Evolutionary conservation across 208 protist species (phyloP).

Genomic region (Crithidia bombi): DNA sequence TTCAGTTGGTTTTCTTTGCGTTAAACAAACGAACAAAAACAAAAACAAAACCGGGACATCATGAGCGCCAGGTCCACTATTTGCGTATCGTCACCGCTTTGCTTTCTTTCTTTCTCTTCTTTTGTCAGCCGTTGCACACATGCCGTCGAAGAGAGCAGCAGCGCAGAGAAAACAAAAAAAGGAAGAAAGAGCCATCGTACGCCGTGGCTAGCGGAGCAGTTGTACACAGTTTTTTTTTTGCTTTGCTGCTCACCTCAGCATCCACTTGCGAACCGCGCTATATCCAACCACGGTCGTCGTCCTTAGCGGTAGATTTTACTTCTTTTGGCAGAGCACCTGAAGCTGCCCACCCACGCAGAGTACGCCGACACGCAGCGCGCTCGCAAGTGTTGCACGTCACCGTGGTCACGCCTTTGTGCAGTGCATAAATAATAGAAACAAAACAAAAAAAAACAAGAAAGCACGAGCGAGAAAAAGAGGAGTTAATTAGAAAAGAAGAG

Average conservation of each 20-base stretch:
- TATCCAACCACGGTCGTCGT: too few species aligned
- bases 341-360: background rate
- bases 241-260: background rate
- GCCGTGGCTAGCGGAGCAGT: background rate
- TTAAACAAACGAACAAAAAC: too few species aligned
- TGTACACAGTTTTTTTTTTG: background rate
- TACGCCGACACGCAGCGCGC: background rate
- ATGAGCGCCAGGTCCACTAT: too few species aligned
- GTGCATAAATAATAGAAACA: slow-evolving; percentile 1
- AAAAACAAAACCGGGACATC: too few species aligned
- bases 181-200: background rate
- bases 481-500: background rate
- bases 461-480: background rate
- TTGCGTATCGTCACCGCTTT: too few species aligned
- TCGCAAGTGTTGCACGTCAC: background rate
- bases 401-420: background rate
- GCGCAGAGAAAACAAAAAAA: background rate
- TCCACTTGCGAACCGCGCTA: background rate
- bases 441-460: background rate
- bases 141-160: too few species aligned
- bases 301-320: too few species aligned
- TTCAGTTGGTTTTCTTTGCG: too few species aligned
- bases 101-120: too few species aligned
- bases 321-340: too few species aligned
- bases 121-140: too few species aligned